Evolutionary conservation across 2,329 filamentous ascomycete species (phyloP), one percentile per base, ranked within the genome.

Genomic region (Decorospora gaudefroyi): DNA sequence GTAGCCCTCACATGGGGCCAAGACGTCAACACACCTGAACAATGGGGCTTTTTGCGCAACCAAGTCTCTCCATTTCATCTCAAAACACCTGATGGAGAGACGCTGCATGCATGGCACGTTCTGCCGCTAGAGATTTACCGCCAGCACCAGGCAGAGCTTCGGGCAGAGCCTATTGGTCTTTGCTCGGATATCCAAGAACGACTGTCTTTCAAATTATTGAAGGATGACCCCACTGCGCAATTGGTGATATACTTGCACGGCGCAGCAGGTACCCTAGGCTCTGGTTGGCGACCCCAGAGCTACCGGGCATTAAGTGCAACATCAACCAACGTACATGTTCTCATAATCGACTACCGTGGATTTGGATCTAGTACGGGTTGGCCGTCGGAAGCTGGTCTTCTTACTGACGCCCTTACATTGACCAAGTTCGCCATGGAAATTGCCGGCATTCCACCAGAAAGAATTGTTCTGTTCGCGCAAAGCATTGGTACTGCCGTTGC

Each of bases 191-290:
- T 88, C 42, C 79, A 77, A 2, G 61, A 74, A 10, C 79, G 79
- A 0, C 72, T 79, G 23, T 81, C 80, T 1, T 87, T 89, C 55
- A 74, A 73, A 18, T 70, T 88, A 2, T 71, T 90, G 2, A 79
- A 74, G 46, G 75, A 82, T 12, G 84, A 88, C 57, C 82, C 84
- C 1, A 74, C 82, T 10, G 78, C 84, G 6, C 78, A 78, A 16
- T 72, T 89, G 2, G 76, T 88, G 4, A 73, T 89, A 1, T 84
- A 82, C 67, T 68, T 84, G 9, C 80, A 85, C 46, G 81, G 81
- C 3, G 76, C 80, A 1, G 76, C 70, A 6, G 81, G 81, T 0
- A 83, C 78, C 0, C 64, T 84, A 5, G 81, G 72, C 0, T 82
- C 78, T 1, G 78, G 78, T 0, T 80, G 74, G 62, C 68, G 81